Conservation (phyloP, 2,329 filamentous ascomycete species). For the Botrytis fabae region DNA sequence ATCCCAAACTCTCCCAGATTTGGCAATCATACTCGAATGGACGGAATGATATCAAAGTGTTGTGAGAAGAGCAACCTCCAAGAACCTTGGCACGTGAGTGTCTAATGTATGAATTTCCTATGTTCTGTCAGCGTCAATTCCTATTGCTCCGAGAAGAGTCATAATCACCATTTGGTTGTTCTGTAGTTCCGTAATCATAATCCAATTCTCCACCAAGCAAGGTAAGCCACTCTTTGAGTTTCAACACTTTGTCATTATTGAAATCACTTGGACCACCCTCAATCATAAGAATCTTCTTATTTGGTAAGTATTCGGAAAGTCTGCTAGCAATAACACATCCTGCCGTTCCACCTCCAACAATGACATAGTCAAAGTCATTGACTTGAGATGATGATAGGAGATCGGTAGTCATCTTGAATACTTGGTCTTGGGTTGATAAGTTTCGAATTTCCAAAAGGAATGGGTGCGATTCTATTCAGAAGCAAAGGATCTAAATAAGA, state of each 20-base stretch:
- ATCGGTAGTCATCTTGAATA: slow-evolving; percentile 39
- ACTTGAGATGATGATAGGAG: slow-evolving; percentile 37
- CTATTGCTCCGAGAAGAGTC: slow-evolving; percentile 37
- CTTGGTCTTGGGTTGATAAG: not conserved
- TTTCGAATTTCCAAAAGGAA: not conserved
- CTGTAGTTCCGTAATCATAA: slow-evolving; percentile 83
- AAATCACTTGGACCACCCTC: slow-evolving; percentile 89
- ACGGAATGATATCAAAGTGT: slow-evolving; percentile 89
- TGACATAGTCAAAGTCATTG: slow-evolving; percentile 48
- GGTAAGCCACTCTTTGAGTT: slow-evolving; percentile 83
- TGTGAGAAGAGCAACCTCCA: slow-evolving; percentile 90
- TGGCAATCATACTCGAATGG: slow-evolving; percentile 87
- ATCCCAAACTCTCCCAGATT: slow-evolving; percentile 79
- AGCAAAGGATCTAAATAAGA: not conserved
- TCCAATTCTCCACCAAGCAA: slow-evolving; percentile 85
- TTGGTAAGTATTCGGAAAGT: slow-evolving; percentile 72
- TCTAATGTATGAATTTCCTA: slow-evolving; percentile 86
- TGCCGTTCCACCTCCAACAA: slow-evolving; percentile 53
- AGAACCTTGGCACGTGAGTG: slow-evolving; percentile 92
- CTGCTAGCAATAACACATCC: slow-evolving; percentile 50
- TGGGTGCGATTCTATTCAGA: not conserved
- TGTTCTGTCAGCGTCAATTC: slow-evolving; percentile 29
- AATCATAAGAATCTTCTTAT: slow-evolving; percentile 78
- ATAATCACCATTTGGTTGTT: slow-evolving; percentile 86
- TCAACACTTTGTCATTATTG: slow-evolving; percentile 81